phyloP scores from a whole-genome alignment of 306 rosid species.

The Myrica gale region DNA sequence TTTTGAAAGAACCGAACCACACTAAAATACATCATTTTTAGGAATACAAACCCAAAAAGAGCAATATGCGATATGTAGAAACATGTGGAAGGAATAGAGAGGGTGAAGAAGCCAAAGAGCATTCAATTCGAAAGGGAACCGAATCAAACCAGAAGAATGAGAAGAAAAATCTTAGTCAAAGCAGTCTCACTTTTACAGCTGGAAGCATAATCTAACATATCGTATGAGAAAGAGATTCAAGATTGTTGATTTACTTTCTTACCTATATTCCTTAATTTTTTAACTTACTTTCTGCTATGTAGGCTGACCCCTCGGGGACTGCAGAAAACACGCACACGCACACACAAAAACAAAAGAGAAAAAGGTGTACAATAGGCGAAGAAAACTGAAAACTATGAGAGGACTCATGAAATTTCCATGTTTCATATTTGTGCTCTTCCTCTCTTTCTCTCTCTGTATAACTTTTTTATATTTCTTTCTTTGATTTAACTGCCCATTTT shows the following conservation, averaged over 20 bases:
- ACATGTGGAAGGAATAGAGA: slow-evolving; percentile 26
- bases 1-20: slow-evolving; percentile 38
- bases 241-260: slow-evolving; percentile 32
- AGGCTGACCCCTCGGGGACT: slow-evolving; percentile 17
- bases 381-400: slow-evolving; percentile 12
- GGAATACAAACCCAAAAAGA: slow-evolving; percentile 29
- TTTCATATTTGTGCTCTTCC: slow-evolving; percentile 18
- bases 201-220: slow-evolving; percentile 57
- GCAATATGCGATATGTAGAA: slow-evolving; percentile 13
- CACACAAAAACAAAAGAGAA: slow-evolving; percentile 2
- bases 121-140: slow-evolving; percentile 45
- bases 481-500: slow-evolving; percentile 31
- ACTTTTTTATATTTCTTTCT: slow-evolving; percentile 1
- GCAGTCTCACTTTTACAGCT: slow-evolving; percentile 51
- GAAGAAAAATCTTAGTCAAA: slow-evolving; percentile 65
- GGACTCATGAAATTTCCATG: slow-evolving; percentile 22
- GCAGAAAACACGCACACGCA: background rate
- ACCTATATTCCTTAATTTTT: background rate
- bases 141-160: slow-evolving; percentile 77
- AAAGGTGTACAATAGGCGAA: background rate
- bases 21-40: slow-evolving; percentile 22
- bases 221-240: slow-evolving; percentile 37
- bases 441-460: slow-evolving; percentile 8
- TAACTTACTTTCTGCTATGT: slow-evolving; percentile 24
- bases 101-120: slow-evolving; percentile 23